These are phyloP conservation scores for Conoideocrella luteorostrata DNA, from an alignment of 2,329 filamentous ascomycete genomes.

Conservation along the genomic window DNA sequence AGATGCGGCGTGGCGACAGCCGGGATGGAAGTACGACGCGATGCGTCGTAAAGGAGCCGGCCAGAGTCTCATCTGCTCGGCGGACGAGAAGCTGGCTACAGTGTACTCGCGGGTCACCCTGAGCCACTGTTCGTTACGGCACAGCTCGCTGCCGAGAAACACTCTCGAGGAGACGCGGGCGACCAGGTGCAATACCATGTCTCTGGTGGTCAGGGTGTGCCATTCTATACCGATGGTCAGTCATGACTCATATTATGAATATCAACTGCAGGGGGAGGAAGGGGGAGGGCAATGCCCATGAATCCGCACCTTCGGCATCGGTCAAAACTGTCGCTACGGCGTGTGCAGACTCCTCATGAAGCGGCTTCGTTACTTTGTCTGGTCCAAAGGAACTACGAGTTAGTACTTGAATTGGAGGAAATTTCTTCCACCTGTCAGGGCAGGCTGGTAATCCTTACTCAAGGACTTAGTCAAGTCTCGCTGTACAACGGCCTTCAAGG, in stretches of 20 bases:
- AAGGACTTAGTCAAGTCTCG: not conserved
- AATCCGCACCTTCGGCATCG: not conserved
- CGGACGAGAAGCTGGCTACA: constrained; percentile 32
- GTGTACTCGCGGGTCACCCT: constrained; percentile 28
- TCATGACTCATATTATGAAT: too few relatives aligned
- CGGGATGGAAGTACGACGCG: constrained; percentile 14
- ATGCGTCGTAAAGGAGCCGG: constrained; percentile 39
- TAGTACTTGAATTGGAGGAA: too few relatives aligned
- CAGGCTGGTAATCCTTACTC: not conserved
- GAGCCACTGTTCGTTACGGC: constrained; percentile 39
- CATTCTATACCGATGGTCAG: constrained; percentile 1
- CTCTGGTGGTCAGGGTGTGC: not conserved
- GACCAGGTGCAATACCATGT: not conserved
- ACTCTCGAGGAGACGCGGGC: constrained; percentile 22
- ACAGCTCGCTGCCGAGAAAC: constrained; percentile 32
- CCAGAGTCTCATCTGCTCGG: constrained; percentile 28
- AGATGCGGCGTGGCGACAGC: constrained; percentile 1
- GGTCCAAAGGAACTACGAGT: too few relatives aligned
- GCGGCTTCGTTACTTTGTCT: not conserved
- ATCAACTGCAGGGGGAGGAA: too few relatives aligned
- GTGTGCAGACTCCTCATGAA: not conserved
- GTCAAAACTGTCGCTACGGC: not conserved
- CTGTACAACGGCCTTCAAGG: not conserved
- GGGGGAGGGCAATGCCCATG: too few relatives aligned
- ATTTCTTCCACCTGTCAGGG: too few relatives aligned